Percentiles rank a stretch among this genome's conserved stretches.
phyloP scores from a whole-genome alignment of 371 early-diverging fungal genomes.

The Rhizomucor pusillus region DNA sequence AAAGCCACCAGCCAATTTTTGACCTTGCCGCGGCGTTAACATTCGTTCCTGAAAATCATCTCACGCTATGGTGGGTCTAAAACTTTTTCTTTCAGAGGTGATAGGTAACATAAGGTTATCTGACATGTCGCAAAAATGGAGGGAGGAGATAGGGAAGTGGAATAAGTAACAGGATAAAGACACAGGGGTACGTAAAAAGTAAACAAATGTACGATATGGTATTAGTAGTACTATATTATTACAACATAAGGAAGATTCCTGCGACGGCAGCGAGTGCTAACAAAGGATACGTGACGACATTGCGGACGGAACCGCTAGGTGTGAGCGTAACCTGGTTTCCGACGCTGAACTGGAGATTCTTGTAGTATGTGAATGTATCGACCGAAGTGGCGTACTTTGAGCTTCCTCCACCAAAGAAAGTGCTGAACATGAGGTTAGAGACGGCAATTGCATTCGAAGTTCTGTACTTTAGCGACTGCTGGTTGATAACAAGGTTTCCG shows the following conservation, averaged over 20 bases:
- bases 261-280: conserved; percentile 9
- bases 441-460: conserved; percentile 26
- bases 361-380: conserved; percentile 40
- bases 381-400: conserved; percentile 38
- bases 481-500: conserved; percentile 31
- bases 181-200: too few species aligned
- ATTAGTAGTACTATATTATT: background rate
- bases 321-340: conserved; percentile 27
- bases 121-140: too few species aligned
- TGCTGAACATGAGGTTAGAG: conserved; percentile 49
- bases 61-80: too few species aligned
- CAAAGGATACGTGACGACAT: conserved; percentile 4
- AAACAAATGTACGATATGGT: too few species aligned
- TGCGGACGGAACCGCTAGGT: conserved; percentile 10
- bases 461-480: conserved; percentile 34
- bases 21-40: too few species aligned
- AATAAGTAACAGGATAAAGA: too few species aligned
- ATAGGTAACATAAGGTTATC: too few species aligned
- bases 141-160: too few species aligned
- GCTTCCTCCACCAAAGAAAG: conserved; percentile 54
- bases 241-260: conserved; percentile 10
- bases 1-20: too few species aligned
- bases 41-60: too few species aligned
- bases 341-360: conserved; percentile 41
- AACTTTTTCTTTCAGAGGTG: too few species aligned